Evolutionary conservation across 805 yeast species (phyloP).

Genomic region (Candida adriatica): DNA sequence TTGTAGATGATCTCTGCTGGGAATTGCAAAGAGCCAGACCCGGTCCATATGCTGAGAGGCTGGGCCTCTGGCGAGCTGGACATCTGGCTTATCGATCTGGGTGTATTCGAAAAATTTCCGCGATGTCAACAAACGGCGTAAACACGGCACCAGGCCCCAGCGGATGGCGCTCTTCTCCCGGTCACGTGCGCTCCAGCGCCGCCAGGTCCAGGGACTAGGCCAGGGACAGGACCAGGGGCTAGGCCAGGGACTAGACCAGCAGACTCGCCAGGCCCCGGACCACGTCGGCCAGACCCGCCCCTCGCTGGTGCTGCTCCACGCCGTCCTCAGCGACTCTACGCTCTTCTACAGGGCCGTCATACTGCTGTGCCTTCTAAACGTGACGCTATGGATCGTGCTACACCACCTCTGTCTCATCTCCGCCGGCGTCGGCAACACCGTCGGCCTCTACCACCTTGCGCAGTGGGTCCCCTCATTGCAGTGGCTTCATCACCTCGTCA

Average conservation of each 20-base stretch:
- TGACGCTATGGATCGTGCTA: constrained; percentile 3
- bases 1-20: constrained; percentile 53
- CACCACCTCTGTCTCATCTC: constrained; percentile 4
- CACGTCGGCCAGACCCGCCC: too few relatives aligned
- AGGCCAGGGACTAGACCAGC: too few relatives aligned
- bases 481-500: constrained; percentile 65
- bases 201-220: too few relatives aligned
- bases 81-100: too few relatives aligned
- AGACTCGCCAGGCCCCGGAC: too few relatives aligned
- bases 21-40: constrained; percentile 16
- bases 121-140: too few relatives aligned
- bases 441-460: too few relatives aligned
- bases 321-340: constrained; percentile 4
- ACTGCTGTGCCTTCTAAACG: constrained; percentile 2
- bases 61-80: too few relatives aligned
- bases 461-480: too few relatives aligned
- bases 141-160: too few relatives aligned
- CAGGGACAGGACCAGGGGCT: too few relatives aligned
- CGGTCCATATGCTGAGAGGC: neutral
- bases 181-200: neutral
- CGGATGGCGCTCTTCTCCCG: neutral
- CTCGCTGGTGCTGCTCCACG: constrained; percentile 1
- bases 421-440: constrained; percentile 5
- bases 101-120: too few relatives aligned
- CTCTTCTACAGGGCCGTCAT: constrained; percentile 6